Evolutionary conservation across 306 rosid species (phyloP), one percentile per base, ranked within the genome.

Genomic region (Vigna trinervia): DNA sequence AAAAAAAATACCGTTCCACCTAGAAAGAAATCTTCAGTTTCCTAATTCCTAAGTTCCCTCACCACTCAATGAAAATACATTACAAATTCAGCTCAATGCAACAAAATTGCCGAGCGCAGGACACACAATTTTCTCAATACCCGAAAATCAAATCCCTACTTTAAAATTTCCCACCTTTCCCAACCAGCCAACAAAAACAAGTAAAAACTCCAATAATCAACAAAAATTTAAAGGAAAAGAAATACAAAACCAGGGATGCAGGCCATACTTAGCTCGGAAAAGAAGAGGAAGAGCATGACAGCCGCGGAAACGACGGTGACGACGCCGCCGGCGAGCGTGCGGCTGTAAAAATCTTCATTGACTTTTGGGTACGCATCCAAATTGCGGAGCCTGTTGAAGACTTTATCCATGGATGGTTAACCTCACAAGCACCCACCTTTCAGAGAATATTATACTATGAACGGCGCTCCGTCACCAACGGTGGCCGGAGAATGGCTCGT

Each of bases 321-420:
- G n/a, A 94, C 17, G 15, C 98, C 98, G 8, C 98, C 98, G 71
- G 98, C 85, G 70, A 94, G 89, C 6, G 97, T 89, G 8, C 98
- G 98, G 71, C 70, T 88, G 77, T 84, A 90, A 77, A 90, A 94
- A 85, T 94, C 98, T 58, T 94, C 98, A 75, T 94, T 94, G 84
- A 94, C 84, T 90, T 94, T 94, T 17, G 98, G 98, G 86, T 91
- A 91, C 1, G 96, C 98, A 14, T 94, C 98, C 84, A 94, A 87
- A 83, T 87, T 88, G n/a, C 94, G 88, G n/a, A 94, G 96, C 91
- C 85, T 90, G 75, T 72, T 76, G 59, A 94, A 76, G 70, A 90
- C 26, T 28, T 56, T 77, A 23, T 87, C 90, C 98, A 91, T 90
- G 84, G 87, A 15, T 85, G 85, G 78, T 48, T 60, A 79, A 34